These are phyloP conservation scores for Colletotrichum sp. DNA, from an alignment of 2,329 filamentous ascomycete species.

Conservation along the genomic window DNA sequence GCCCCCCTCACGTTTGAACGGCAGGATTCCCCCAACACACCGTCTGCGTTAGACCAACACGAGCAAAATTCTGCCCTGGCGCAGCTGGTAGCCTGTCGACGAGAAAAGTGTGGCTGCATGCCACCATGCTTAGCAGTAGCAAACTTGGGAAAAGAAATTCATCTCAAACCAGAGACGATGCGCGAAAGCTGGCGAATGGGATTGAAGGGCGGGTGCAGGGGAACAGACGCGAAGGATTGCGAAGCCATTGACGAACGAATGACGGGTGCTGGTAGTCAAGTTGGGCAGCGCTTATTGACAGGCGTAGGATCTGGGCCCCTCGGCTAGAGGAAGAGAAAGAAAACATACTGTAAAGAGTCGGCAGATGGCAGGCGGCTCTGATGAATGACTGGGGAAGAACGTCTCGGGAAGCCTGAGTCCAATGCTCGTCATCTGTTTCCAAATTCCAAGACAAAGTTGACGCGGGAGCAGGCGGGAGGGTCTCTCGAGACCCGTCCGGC, in stretches of 20 bases:
- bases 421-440: background rate
- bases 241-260: background rate
- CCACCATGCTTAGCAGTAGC: background rate
- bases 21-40: background rate
- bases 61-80: background rate
- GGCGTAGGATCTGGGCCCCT: background rate
- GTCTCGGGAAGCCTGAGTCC: background rate
- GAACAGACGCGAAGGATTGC: conserved; percentile 21
- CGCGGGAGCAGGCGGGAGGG: background rate
- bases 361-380: background rate
- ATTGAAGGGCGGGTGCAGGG: background rate
- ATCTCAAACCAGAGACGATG: background rate
- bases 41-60: background rate
- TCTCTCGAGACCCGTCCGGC: background rate
- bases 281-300: conserved; percentile 3
- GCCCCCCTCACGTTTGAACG: background rate
- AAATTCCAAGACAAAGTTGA: background rate
- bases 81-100: background rate
- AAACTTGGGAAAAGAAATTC: background rate
- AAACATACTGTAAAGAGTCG: background rate
- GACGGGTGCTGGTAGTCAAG: background rate
- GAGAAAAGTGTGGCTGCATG: conserved; percentile 13
- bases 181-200: background rate
- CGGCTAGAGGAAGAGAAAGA: background rate
- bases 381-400: background rate